Evolutionary conservation across 305 asterid species (phyloP), one percentile per base, ranked within the genome.

Genomic region (Solanum hybrid): DNA sequence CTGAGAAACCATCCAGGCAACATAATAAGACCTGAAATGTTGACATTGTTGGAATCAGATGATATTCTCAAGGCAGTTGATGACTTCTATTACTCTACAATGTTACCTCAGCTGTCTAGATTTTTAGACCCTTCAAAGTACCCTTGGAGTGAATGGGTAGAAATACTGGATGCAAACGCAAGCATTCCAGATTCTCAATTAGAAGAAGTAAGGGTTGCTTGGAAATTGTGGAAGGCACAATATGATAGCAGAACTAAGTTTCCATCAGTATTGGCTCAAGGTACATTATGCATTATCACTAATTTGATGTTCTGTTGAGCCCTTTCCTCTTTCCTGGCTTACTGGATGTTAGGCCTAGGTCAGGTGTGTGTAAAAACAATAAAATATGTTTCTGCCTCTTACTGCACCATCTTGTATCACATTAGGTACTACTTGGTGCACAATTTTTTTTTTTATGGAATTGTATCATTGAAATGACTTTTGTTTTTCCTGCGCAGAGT

Each of bases 111-210:
- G 93, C 71, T 96, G 80, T 93, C 96, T 10, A 87, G 13, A 90
- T 95, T 95, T 87, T 91, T 96, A 90, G 97, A 96, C 90, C 94
- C 98, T 87, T 93, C 91, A 51, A 89, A 89, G 37, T 61, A 90
- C 74, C 99, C 99, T 14, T 96, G 99, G 99, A 91, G 93, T 33
- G 96, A 94, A 6, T 97, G 99, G 99, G 95, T 96, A 11, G 94
- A 93, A 71, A 26, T 35, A 57, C 90, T 97, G 87, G 99, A 97
- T 74, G 92, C 92, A 35, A 96, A 96, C 92, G 94, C 99, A 8
- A 88, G 92, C 77, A 97, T 97, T 92, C 98, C 97, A 6, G 98
- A 94, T 79, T 90, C 90, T 77, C 95, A 97, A 88, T 73, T 97
- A 89, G 92, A 91, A n/a, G 93, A 93, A 86, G 99, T 97, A 37